Percentiles rank a stretch among this genome's conserved stretches.
Conservation (phyloP, 805 yeast species). For the Ogataea corticis region DNA sequence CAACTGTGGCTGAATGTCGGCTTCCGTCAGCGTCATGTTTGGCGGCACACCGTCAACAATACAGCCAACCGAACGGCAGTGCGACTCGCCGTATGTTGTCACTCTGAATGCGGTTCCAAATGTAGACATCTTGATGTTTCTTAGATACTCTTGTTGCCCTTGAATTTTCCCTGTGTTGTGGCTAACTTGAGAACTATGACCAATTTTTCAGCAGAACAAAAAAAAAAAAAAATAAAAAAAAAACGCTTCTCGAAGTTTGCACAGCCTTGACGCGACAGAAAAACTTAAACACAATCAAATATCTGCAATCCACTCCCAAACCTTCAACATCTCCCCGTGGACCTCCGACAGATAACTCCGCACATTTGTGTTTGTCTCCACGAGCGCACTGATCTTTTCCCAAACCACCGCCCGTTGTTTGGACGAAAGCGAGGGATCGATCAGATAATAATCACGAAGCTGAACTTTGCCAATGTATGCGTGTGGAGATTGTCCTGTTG, state of each 20-base stretch:
- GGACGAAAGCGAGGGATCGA: conserved; percentile 36
- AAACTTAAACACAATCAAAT: conserved; percentile 13
- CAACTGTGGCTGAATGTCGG: conserved; percentile 92
- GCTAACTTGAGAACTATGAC: background rate
- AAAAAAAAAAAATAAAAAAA: background rate
- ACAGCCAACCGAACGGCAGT: conserved; percentile 96
- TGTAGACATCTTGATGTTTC: conserved; percentile 55
- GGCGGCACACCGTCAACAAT: conserved; percentile 99
- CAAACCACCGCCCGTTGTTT: conserved; percentile 52
- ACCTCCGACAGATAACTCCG: conserved; percentile 63
- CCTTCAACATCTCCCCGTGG: conserved; percentile 84
- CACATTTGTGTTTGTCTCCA: conserved; percentile 70
- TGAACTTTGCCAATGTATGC: conserved; percentile 68
- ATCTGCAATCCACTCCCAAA: conserved; percentile 81
- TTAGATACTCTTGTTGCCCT: background rate
- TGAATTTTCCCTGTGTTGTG: background rate
- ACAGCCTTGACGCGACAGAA: background rate
- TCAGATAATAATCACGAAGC: conserved; percentile 63
- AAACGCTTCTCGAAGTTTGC: background rate
- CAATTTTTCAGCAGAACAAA: background rate
- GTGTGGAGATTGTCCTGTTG: conserved; percentile 37
- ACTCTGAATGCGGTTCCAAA: conserved; percentile 69
- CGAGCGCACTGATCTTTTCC: conserved; percentile 52
- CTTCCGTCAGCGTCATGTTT: conserved; percentile 80
- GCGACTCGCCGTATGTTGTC: conserved; percentile 97